A percentile compares a stretch with the other conserved stretches of the same genome.
Conservation (phyloP, 2,329 filamentous ascomycete species). For the Colletotrichum sp. region DNA sequence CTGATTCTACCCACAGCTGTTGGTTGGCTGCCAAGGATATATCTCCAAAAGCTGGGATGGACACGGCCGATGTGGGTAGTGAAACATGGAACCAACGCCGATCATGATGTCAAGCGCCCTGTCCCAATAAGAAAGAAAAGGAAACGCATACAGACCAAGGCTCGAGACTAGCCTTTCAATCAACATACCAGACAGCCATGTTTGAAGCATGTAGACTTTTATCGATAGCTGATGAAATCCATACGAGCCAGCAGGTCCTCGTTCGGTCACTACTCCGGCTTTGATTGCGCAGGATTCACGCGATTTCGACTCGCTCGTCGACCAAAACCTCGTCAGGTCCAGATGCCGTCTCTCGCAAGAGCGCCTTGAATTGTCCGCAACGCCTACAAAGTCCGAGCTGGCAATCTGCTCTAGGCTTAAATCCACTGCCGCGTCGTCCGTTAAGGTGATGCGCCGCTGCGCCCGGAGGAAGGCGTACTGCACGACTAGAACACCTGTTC, state of each 20-base stretch:
- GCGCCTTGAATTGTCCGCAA: neutral
- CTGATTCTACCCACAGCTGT: no score
- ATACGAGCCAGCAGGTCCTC: neutral
- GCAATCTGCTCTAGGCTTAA: rapidly evolving
- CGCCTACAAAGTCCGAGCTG: neutral
- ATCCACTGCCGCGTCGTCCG: neutral
- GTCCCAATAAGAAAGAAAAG: neutral
- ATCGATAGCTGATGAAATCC: neutral
- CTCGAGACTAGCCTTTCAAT: neutral
- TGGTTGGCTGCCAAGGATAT: no score
- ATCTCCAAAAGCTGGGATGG: neutral
- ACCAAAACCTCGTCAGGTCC: neutral
- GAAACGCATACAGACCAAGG: neutral
- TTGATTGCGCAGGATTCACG: neutral
- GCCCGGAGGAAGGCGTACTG: neutral
- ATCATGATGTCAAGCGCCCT: neutral
- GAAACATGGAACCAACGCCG: neutral
- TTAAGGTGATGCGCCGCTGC: neutral
- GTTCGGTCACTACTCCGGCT: neutral
- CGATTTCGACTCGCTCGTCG: neutral
- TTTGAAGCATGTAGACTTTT: rapidly evolving
- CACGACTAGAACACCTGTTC: rapidly evolving
- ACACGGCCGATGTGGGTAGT: neutral
- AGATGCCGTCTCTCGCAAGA: neutral
- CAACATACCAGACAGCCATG: neutral